Base-by-base conservation (phyloP, 1,284 basidiomycete species). In the Moesziomyces sp. region DNA sequence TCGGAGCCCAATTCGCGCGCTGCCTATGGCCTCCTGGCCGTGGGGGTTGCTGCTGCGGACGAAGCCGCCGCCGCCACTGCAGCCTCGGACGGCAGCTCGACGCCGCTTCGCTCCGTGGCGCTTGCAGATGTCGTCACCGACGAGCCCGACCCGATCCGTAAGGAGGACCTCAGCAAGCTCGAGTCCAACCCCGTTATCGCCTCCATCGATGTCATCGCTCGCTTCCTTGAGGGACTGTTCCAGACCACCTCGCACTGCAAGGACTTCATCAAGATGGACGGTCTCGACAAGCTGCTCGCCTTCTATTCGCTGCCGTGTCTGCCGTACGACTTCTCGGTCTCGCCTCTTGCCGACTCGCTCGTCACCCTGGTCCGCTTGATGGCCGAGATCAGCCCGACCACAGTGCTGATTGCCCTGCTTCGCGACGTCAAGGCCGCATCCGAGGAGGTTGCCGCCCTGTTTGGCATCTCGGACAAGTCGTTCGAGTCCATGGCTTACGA, bases 291-390 rank as follows among this genome's bases (percentile, higher is more conserved):
- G 58, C 86, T 99, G 24, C 90, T 94, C 52, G 88, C 88, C 64
- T 87, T 98, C 28, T 92, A 93, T 52, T 88, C 89, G 35, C 86
- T 96, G 30, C 92, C 94, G 6, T 96, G 92, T 79, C 87, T 97
- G 42, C 94, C 97, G 0, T 93, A 93, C 76, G 92, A 95, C 83
- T 97, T 93, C 82, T 90, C 91, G 6, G 90, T 90, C 67, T 93
- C 93, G 58, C 88, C 90, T 58, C 90, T 90, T 18, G 93, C 90
- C 53, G 93, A 91, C 79, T 91, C 93, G 0, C 88, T 97, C 76
- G 91, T 96, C 10, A 91, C 93, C 81, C 90, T 97, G 52, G 89
- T 97, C 82, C 90, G 94, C 9, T 91, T 91, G 8, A 91, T 98
- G 88, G 90, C 91, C 9, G 95, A 98, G 82, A 90, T 92, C 46